These are phyloP conservation scores for Saccharum hybrid DNA, from an alignment of 202 grass and related monocot genomes.

Conservation along the genomic window DNA sequence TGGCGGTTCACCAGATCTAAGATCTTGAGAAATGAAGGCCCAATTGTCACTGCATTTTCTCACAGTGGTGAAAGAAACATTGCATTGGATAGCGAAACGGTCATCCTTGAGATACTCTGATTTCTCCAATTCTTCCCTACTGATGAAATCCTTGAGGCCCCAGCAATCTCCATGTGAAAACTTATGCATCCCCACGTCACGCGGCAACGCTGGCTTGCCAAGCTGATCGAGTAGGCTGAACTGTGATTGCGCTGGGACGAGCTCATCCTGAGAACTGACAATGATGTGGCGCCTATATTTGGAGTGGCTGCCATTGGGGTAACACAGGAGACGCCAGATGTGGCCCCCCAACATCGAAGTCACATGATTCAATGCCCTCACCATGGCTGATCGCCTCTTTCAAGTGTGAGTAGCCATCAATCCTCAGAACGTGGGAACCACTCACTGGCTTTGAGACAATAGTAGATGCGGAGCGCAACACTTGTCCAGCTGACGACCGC, in stretches of 20 bases:
- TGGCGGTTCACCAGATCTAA: background rate
- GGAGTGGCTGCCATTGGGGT: background rate
- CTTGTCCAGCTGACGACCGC: background rate
- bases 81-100: background rate
- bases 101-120: conserved; percentile 1
- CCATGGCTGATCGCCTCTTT: background rate
- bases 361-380: background rate
- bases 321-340: background rate
- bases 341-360: background rate
- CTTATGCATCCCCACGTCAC: background rate
- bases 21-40: conserved; percentile 15
- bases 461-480: background rate
- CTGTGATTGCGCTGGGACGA: background rate
- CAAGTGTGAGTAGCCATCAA: conserved; percentile 1
- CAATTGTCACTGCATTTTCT: conserved; percentile 9
- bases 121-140: background rate
- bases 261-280: background rate
- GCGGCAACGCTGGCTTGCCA: background rate
- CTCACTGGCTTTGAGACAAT: background rate
- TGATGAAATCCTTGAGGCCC: conserved; percentile 17
- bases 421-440: conserved; percentile 15
- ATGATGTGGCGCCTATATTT: background rate
- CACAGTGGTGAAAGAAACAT: background rate
- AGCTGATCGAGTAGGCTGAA: background rate
- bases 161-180: background rate